Base-by-base conservation (phyloP, 345 rosid genomes). In the Euphorbia tirucalli region DNA sequence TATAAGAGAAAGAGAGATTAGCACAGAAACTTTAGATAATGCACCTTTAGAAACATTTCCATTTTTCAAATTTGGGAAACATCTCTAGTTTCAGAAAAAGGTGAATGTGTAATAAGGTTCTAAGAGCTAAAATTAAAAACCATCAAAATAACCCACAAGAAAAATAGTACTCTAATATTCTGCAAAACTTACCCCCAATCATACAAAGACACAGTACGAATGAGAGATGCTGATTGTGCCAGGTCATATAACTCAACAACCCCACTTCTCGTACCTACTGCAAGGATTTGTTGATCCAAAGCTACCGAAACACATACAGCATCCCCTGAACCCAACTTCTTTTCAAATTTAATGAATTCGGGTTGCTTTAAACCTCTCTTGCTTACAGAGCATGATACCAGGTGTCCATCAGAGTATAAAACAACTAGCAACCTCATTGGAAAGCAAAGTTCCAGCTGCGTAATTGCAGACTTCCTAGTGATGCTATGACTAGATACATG, bases 231-330 rank as follows among this genome's bases (percentile, higher is more conserved):
- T 21, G 93, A 85, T 70, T 90, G 88, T 52, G 89, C 84, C 54
- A 92, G 79, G 80, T 92, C 93, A 78, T 90, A 92, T 61, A 95
- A 83, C 71, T 95, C 97, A 65, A 92, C 97, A 80, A 81, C 78
- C 69, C 97, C 98, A 82, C 86, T 89, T 79, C 85, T 89, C 69
- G 97, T 95, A 74, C 99, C 99, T 72, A 95, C 96, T 19, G 99
- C 99, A 68, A 95, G 87, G 72, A 95, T 84, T 80, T 90, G 96
- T 77, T 92, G 98, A 80, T 89, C 99, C 69, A 89, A 77, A 78
- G 97, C 97, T 76, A 88, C 78, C 18, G 98, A 89, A 68, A 84
- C 77, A 77, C 99, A 92, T 49, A 87, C 91, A 72, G 90, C 89
- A 84, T 95, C 94, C 76, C 93, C 93, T 43, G 80, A 80, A 65